Evolutionary conservation across 257 asterid genomes (phyloP), one percentile per base, ranked within the genome.

Genomic region (Oldenlandia corymbosa): DNA sequence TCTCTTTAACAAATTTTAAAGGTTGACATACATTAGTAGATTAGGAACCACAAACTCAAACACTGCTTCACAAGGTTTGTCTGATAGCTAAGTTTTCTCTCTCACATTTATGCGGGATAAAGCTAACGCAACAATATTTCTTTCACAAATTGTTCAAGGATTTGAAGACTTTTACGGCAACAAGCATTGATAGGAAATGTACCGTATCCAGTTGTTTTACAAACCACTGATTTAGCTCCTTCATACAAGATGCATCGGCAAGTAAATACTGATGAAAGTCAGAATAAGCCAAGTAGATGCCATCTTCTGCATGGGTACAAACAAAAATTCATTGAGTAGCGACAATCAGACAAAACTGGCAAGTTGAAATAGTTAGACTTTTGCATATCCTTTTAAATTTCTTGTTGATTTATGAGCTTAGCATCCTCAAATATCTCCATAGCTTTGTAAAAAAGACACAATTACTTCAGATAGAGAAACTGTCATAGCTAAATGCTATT

Each of bases 141-240:
- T 53, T 24, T 21, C 53, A 41, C 51, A 26, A 18, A 34, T 32
- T 32, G 50, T 5, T 7, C 17, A 57, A 26, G 26, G 58, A 14
- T 26, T 31, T 9, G 34, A 31, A 11, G 11, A 28, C 58, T n/a
- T 34, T 46, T 55, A 34, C 39, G 39, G 39, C 26, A 48, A 36
- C 58, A 57, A 31, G 28, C 27, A 28, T 42, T 9, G 48, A 57
- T 56, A 46, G 30, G 12, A 69, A 70, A 68, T 60, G 23, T 85
- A 91, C 98, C 89, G 96, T 80, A 72, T 93, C 96, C 66, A 90
- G 74, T 75, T 93, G 96, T 84, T 85, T 87, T 55, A 81, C 32
- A 65, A 93, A 87, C 99, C 99, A 93, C 63, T 87, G 89, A 68
- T 82, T 93, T 62, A 93, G 80, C 84, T 93, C 96, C 83, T 90